Conservation (phyloP, 495 filamentous ascomycete genomes). For the Tuber aestivum region DNA sequence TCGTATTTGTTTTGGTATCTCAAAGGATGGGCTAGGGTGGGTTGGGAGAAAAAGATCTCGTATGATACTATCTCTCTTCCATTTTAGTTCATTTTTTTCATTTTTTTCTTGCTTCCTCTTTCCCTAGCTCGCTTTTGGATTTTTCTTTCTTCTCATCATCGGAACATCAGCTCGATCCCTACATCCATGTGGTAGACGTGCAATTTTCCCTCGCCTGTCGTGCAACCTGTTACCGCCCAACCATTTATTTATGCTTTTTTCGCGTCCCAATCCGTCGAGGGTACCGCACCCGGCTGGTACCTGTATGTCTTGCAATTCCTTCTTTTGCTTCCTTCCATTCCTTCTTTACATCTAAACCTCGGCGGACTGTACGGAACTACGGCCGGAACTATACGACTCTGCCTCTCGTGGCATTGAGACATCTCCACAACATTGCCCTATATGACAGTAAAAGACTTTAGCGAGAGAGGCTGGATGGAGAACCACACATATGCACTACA, state of each 20-base stretch:
- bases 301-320: neutral
- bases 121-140: neutral
- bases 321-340: conserved; percentile 2
- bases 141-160: neutral
- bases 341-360: neutral
- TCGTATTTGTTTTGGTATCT: neutral
- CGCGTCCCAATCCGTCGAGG: neutral
- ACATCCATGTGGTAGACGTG: neutral
- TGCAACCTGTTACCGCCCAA: neutral
- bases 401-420: conserved; percentile 2
- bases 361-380: neutral
- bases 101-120: neutral
- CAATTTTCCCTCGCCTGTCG: neutral
- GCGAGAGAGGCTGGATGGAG: neutral
- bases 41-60: neutral
- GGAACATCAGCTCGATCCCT: neutral
- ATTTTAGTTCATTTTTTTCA: neutral
- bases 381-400: neutral
- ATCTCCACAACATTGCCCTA: neutral
- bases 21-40: neutral
- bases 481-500: neutral
- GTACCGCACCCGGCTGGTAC: neutral
- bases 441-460: neutral
- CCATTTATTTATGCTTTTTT: neutral
- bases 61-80: neutral